Evolutionary conservation across 768 basidiomycete genomes (phyloP), one percentile per base, ranked within the genome.

Genomic region (Xerocomellus amylosporus): DNA sequence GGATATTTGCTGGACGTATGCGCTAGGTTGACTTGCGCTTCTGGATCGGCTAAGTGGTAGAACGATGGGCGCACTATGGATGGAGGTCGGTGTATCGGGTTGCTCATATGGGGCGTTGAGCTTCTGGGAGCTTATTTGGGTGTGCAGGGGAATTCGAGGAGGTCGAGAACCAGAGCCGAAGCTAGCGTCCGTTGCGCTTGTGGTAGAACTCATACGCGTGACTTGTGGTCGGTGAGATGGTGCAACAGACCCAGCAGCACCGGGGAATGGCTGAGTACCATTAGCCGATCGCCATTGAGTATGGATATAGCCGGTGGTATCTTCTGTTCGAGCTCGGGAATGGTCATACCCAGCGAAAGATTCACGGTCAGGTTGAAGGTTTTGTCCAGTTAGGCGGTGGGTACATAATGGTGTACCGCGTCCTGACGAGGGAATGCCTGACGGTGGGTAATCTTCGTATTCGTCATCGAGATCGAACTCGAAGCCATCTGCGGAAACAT

Each of bases 21-120:
- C 83, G 39, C 72, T 83, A 2, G 90, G 89, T 63, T 90, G 88
- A 68, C 89, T 92, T n/a, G 82, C 82, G 63, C 88, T 91, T 49
- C 90, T 79, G 26, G 85, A 86, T 49, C 90, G 83, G 59, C 60
- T 81, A 40, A 74, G 65, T 9, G 77, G 71, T 4, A 74, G 73
- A 28, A 66, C 59, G 37, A 58, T 41, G 20, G 56, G 48, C 17
- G 17, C 47, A 31, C 48, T 49, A 44, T 53, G 68, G 49, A 59
- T 51, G 43, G 74, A 73, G 19, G 75, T 73, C 13, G 77, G 74
- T 46, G 67, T 64, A 24, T 64, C 67, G n/a, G 63, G 71, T 57
- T 72, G 70, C 30, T 86, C 86, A 60, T 87, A 82, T 19, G 76
- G 71, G 20, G 74, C 71, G 53, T 74, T 75, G 31, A 90, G 75